Base-by-base conservation (phyloP, 2,329 filamentous ascomycete genomes). In the Aspergillus fischeri region DNA sequence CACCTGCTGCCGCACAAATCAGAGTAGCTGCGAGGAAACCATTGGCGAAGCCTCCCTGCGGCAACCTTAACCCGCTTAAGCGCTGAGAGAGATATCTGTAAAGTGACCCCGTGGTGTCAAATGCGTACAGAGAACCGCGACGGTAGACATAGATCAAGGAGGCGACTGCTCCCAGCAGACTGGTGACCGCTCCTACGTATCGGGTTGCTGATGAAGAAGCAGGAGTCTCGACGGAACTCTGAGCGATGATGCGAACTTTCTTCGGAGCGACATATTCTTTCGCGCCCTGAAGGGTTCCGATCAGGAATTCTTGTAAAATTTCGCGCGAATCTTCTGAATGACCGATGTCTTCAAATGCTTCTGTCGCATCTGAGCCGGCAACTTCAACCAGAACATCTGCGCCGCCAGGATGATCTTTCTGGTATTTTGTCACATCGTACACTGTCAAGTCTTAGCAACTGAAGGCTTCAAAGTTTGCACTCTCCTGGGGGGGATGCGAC, bases 381-480 rank as follows among this genome's bases (percentile, higher is more conserved):
- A 74, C 65, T 52, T 78, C 72, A 17, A 73, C 52, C 2, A 78
- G 63, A 17, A 76, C 62, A 2, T 74, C 75, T 32, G 58, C 63
- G 6, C 76, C 76, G 10, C 74, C 73, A 2, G 85, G 85, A 60
- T 87, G 85, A 54, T 86, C 83, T 41, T 81, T 70, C 1, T 83
- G 60, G 58, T 86, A 87, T 45, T 80, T 78, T 1, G 83, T 80
- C 14, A 85, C 73, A 69, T 86, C 75, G 63, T 85, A 86, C 5
- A 86, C 83, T 83, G 32, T 3, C 28, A 24, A 11, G 17, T n/a
- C 8, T 11, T 10, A 25, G 17, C 28, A 11, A 49, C 35, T 45
- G 38, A 32, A 28, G n/a, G n/a, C 14, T 21, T 25, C 11, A 2
- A 49, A 14, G 6, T 27, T 9, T 32, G 8, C 6, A 35, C 8